These are phyloP conservation scores for Aspergillus saccharolyticus DNA, from an alignment of 495 filamentous ascomycete genomes.

Conservation along the genomic window DNA sequence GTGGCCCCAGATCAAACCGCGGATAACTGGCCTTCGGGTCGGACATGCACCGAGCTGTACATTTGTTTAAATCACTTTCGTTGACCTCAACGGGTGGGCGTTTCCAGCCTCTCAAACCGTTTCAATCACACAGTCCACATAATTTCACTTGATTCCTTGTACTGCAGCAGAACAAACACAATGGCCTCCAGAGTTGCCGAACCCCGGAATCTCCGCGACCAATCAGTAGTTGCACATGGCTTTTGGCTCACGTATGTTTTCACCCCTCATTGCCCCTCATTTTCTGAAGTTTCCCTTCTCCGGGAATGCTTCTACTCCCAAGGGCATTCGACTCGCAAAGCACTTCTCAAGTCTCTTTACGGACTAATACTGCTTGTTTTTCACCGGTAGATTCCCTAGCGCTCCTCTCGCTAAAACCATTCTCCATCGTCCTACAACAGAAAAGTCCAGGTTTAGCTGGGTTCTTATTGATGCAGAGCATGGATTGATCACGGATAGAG, in stretches of 20 bases:
- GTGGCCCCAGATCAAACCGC: not conserved
- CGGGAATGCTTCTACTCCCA: not conserved
- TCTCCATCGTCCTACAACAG: constrained; percentile 25
- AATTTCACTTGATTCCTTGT: no score
- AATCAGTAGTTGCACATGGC: constrained; percentile 19
- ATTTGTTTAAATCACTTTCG: not conserved
- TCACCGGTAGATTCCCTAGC: constrained; percentile 26
- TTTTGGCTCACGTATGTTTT: constrained; percentile 37
- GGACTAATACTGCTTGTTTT: not conserved
- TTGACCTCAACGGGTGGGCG: not conserved
- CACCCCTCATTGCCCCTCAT: not conserved
- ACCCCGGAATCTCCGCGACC: not conserved
- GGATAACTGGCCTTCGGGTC: not conserved
- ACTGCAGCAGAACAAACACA: not conserved
- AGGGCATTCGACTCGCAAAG: not conserved
- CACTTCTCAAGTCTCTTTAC: not conserved
- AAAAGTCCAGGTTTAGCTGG: constrained; percentile 47
- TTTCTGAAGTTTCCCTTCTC: not conserved
- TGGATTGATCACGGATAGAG: constrained; percentile 51
- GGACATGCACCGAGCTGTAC: not conserved
- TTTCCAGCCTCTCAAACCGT: not conserved
- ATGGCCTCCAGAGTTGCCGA: not conserved
- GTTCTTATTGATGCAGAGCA: constrained; percentile 77
- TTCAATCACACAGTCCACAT: not conserved
- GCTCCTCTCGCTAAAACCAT: constrained; percentile 33